phyloP scores from a whole-genome alignment of 2,329 filamentous ascomycete species.

The Helicocarpus griseus region DNA sequence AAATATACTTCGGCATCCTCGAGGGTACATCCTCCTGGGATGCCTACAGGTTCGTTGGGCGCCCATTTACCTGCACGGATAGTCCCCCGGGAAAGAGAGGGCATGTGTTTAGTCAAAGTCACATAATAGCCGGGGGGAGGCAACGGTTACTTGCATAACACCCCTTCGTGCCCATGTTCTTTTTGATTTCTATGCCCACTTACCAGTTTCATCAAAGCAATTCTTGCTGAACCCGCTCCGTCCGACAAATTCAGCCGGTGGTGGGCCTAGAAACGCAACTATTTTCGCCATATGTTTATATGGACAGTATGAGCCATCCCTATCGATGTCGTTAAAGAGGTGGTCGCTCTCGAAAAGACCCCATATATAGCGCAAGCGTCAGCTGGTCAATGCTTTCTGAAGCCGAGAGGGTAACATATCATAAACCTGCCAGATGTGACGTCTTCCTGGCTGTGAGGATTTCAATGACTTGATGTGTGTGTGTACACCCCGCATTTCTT shows the following conservation, averaged over 20 bases:
- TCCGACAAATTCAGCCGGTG: slow-evolving; percentile 25
- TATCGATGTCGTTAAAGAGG: slow-evolving; percentile 14
- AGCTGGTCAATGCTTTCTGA: not conserved
- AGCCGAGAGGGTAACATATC: too few species aligned
- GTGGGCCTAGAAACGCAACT: slow-evolving; percentile 30
- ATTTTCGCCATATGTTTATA: slow-evolving; percentile 25
- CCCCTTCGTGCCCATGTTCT: not conserved
- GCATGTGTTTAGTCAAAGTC: not conserved
- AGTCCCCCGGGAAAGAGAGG: not conserved
- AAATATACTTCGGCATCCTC: slow-evolving; percentile 16
- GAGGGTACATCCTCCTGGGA: slow-evolving; percentile 2
- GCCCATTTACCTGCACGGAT: not conserved
- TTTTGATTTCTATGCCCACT: not conserved
- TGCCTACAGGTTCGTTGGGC: not conserved
- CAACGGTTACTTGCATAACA: not conserved
- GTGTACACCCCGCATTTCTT: not conserved
- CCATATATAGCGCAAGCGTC: slow-evolving; percentile 13
- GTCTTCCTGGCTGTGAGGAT: not conserved
- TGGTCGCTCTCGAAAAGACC: slow-evolving; percentile 15
- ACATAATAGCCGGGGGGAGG: not conserved
- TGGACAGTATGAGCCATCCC: slow-evolving; percentile 8
- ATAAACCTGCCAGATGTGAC: not conserved
- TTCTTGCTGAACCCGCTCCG: slow-evolving; percentile 18
- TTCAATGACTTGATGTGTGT: not conserved
- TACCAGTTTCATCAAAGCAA: slow-evolving; percentile 14